Evolutionary conservation across 2,329 filamentous ascomycete species (phyloP).

Genomic region (Periconia macrospinosa): DNA sequence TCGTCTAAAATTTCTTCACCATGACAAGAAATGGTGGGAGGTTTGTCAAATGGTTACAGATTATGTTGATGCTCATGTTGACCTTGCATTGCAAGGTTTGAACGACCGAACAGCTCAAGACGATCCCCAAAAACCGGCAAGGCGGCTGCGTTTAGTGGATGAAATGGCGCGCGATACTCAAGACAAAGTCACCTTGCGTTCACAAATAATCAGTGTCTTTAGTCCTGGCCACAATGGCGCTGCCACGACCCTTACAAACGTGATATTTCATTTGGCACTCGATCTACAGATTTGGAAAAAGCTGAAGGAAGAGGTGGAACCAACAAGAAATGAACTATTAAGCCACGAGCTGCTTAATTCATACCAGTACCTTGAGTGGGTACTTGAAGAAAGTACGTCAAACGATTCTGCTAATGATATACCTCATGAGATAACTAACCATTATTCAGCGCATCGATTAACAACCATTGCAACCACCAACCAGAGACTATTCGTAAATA

Average conservation of each 20-base stretch:
- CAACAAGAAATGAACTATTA: not conserved
- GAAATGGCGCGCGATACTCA: slow-evolving; percentile 17
- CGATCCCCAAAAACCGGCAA: not conserved
- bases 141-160: slow-evolving; percentile 11
- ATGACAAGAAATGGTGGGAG: slow-evolving; percentile 12
- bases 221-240: slow-evolving; percentile 17
- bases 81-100: not conserved
- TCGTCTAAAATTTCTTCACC: slow-evolving; percentile 10
- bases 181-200: slow-evolving; percentile 14
- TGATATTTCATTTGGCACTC: not conserved
- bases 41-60: slow-evolving; percentile 11
- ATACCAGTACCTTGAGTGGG: slow-evolving; percentile 19
- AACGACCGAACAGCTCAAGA: not conserved
- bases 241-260: slow-evolving; percentile 18
- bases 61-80: slow-evolving; percentile 5
- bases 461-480: slow-evolving; percentile 11
- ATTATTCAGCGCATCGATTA: slow-evolving; percentile 10
- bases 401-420: not conserved
- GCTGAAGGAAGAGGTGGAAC: not conserved
- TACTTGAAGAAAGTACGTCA: slow-evolving; percentile 15
- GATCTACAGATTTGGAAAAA: not conserved
- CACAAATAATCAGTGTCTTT: slow-evolving; percentile 19
- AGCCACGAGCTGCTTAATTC: slow-evolving; percentile 7
- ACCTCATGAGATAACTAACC: not conserved
- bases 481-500: slow-evolving; percentile 8